Base-by-base conservation (phyloP, 371 early-diverging fungal genomes). In the Dinochytrium kinnereticum region DNA sequence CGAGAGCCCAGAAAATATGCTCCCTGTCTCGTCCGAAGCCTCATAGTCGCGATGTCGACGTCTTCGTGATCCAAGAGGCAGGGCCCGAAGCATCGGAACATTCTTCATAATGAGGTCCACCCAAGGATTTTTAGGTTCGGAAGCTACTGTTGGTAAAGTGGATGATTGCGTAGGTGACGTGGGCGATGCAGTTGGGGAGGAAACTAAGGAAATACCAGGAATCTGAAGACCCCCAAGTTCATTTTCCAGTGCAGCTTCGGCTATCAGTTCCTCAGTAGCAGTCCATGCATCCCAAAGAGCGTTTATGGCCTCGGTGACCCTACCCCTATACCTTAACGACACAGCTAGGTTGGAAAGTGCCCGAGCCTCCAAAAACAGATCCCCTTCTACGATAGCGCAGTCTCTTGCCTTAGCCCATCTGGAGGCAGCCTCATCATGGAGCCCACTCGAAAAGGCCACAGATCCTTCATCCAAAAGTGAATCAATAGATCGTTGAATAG, bases 401-500 rank as follows among this genome's bases (percentile, higher is more conserved):
- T 74, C 74, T 13, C 75, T 37, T 34, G 83, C 81, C 51, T 71
- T 69, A 1, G 71, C 75, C 83, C 83, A 82, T 57, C 73, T 76
- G 21, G 40, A 39, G 24, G 81, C 51, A 5, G 83, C 83, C 51
- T 82, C 61, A 37, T 61, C 61, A 24, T 61, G 61, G 7, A 61
- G 36, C 3, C 61, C 61, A 34, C 34, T 13, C 13, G 61, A 7
- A 61, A 61, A 61, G 7, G 61, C 61, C 15, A 36, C 61, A 26
- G 61, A 7, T 13, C 61, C 61, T 61, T 61, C 61, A 24, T 61
- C 61, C 7, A 61, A 36, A 5, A 61, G 36, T 17, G 61, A 10
- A 30, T 61, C 61, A 7, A 37, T 61, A 13, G 61, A 61, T 10
- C 61, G 3, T 26, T 61, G 61, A 26, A 61, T 61, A 2, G 61